These are phyloP conservation scores for Colletotrichum truncatum DNA, from an alignment of 2,329 filamentous ascomycete genomes.

Conservation along the genomic window DNA sequence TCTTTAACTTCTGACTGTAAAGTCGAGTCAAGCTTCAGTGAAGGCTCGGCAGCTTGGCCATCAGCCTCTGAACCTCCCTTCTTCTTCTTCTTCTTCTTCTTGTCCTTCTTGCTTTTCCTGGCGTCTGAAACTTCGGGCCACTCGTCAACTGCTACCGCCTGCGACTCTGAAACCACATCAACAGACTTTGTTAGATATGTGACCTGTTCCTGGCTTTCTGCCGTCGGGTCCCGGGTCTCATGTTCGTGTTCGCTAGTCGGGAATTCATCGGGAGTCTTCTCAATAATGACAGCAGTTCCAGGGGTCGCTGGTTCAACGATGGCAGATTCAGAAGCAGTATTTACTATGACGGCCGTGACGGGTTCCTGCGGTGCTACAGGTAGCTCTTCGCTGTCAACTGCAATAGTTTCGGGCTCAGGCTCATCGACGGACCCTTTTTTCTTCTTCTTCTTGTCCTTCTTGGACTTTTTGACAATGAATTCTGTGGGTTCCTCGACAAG, in stretches of 20 bases:
- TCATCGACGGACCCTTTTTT: constrained; percentile 37
- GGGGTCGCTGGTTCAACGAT: not conserved
- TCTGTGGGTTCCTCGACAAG: not conserved
- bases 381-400: not conserved
- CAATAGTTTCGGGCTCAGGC: no score
- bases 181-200: no score
- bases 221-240: not conserved
- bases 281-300: not conserved
- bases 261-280: not conserved
- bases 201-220: not conserved
- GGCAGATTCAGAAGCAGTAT: not conserved
- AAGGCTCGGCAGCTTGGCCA: not conserved
- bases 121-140: constrained; percentile 12
- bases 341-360: not conserved
- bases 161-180: not conserved
- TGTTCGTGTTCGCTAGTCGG: not conserved
- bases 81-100: constrained; percentile 44
- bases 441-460: constrained; percentile 45
- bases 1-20: no score
- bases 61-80: constrained; percentile 3
- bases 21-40: no score
- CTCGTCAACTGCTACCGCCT: not conserved
- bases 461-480: constrained; percentile 34
- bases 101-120: constrained; percentile 44
- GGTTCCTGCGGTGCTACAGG: not conserved